These are phyloP conservation scores for Geosmithia morbida DNA, from an alignment of 2,329 filamentous ascomycete genomes.

Conservation along the genomic window DNA sequence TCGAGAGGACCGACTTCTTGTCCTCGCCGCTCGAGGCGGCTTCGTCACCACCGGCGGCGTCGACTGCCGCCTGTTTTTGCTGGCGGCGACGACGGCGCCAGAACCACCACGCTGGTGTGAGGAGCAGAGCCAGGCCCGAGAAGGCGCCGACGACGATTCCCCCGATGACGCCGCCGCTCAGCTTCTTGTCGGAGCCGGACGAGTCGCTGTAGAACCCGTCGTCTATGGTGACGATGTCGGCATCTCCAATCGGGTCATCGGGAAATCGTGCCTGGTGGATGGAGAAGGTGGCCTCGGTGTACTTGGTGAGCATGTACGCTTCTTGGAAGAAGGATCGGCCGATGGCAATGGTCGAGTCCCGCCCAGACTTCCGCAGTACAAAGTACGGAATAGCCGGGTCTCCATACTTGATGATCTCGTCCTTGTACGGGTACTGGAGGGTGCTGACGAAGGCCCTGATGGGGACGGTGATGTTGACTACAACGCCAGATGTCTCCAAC, in stretches of 20 bases:
- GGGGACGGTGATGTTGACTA: constrained; percentile 42
- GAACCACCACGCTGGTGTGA: constrained; percentile 15
- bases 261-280: constrained; percentile 41
- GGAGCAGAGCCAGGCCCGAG: constrained; percentile 15
- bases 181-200: constrained; percentile 11
- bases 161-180: constrained; percentile 25
- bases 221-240: constrained; percentile 23
- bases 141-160: constrained; percentile 29
- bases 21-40: neutral
- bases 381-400: constrained; percentile 44
- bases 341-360: constrained; percentile 42
- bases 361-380: constrained; percentile 42
- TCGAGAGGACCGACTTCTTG: neutral
- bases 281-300: constrained; percentile 37
- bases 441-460: constrained; percentile 33
- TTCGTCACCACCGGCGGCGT: neutral
- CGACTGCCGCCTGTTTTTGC: constrained; percentile 3
- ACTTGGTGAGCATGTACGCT: constrained; percentile 43
- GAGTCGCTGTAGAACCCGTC: neutral
- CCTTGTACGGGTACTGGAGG: constrained; percentile 33
- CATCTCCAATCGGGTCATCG: constrained; percentile 21
- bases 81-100: constrained; percentile 15
- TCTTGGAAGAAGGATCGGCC: constrained; percentile 60
- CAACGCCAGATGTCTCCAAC: constrained; percentile 30
- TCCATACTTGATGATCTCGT: constrained; percentile 24